Percentiles rank a stretch among this genome's conserved stretches.
Conservation (phyloP, 2,329 filamentous ascomycete species). For the Verticillium longisporum region DNA sequence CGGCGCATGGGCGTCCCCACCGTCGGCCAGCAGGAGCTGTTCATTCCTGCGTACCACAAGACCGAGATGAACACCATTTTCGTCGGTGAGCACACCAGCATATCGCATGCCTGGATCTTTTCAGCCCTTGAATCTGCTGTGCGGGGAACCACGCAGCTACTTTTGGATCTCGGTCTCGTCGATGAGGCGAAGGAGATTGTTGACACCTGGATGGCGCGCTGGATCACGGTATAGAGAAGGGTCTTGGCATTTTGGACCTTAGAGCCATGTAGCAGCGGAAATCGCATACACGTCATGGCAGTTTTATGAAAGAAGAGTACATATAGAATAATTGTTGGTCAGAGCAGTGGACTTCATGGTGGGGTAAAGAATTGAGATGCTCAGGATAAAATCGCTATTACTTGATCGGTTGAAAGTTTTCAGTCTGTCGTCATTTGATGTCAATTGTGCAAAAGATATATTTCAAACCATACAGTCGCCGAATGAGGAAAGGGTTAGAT, state of each 20-base stretch:
- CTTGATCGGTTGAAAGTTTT: no score
- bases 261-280: no score
- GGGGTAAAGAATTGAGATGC: no score
- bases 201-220: slow-evolving; percentile 16
- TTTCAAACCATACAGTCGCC: no score
- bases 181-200: slow-evolving; percentile 16
- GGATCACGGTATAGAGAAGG: slow-evolving; percentile 8
- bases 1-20: slow-evolving; percentile 20
- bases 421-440: no score
- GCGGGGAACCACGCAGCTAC: slow-evolving; percentile 20
- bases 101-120: slow-evolving; percentile 25
- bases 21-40: slow-evolving; percentile 23
- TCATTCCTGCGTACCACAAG: slow-evolving; percentile 23
- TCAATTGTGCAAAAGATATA: no score
- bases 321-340: no score
- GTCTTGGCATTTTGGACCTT: no score
- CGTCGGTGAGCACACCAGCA: slow-evolving; percentile 26
- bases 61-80: slow-evolving; percentile 26
- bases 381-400: no score
- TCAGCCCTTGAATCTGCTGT: slow-evolving; percentile 21
- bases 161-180: slow-evolving; percentile 15
- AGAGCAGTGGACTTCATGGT: no score
- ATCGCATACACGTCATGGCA: no score
- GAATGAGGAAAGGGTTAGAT: not conserved
- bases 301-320: no score